Conservation (phyloP, 2,329 filamentous ascomycete species). For the Cladosporium sp. region DNA sequence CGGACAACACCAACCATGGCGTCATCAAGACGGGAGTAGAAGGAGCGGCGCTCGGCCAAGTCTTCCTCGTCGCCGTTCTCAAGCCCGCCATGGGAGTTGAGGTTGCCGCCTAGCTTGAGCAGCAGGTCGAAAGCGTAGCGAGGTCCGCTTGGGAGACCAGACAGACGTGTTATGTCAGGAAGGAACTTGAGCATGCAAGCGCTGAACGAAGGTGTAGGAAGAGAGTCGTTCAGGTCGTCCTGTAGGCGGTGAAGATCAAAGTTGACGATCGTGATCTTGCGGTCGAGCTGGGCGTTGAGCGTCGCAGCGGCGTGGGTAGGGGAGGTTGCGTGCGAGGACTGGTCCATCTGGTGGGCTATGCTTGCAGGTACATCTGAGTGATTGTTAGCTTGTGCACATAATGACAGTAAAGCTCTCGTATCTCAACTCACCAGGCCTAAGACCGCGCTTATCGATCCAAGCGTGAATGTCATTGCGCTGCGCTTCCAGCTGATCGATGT, state of each 20-base stretch:
- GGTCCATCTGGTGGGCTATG: conserved; percentile 56
- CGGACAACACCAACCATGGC: conserved; percentile 56
- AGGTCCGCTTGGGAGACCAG: conserved; percentile 49
- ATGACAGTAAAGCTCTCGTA: neutral
- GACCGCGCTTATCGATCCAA: conserved; percentile 57
- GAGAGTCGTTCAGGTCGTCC: conserved; percentile 56
- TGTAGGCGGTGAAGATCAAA: conserved; percentile 58
- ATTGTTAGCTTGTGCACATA: conserved; percentile 16
- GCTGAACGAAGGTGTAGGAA: conserved; percentile 54
- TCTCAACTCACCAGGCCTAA: conserved; percentile 49
- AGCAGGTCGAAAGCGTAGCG: conserved; percentile 55
- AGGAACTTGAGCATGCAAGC: conserved; percentile 57
- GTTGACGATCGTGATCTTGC: conserved; percentile 60
- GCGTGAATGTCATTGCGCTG: conserved; percentile 54
- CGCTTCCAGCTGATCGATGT: conserved; percentile 53
- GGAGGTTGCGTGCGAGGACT: conserved; percentile 39
- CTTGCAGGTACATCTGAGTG: conserved; percentile 51
- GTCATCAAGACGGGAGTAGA: conserved; percentile 51
- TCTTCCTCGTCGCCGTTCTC: conserved; percentile 52
- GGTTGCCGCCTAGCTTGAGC: conserved; percentile 57
- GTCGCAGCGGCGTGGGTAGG: conserved; percentile 50
- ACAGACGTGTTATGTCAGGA: conserved; percentile 53
- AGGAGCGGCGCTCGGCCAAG: conserved; percentile 49
- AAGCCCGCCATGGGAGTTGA: conserved; percentile 56
- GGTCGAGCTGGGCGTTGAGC: conserved; percentile 57